phyloP scores from a whole-genome alignment of 306 rosid genomes.

The Malus asiatica region DNA sequence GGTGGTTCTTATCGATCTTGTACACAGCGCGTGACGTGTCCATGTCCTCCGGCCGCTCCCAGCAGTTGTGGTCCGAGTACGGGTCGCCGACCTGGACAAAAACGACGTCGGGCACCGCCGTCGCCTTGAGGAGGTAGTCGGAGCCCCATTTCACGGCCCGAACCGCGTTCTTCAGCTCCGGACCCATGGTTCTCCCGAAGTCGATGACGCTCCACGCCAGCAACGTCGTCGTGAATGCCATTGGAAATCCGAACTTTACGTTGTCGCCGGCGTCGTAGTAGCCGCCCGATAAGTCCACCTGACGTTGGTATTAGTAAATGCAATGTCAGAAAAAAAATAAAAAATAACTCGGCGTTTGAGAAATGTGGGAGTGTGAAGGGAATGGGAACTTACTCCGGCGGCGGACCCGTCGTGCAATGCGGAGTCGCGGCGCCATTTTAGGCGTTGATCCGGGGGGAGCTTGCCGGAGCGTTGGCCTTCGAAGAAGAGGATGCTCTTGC shows the following conservation, averaged over 20 bases:
- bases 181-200: conserved; percentile 71
- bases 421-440: conserved; percentile 86
- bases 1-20: conserved; percentile 65
- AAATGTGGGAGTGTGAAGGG: background rate
- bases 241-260: conserved; percentile 90
- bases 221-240: conserved; percentile 89
- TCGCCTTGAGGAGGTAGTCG: conserved; percentile 75
- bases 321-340: background rate
- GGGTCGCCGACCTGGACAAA: conserved; percentile 89
- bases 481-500: conserved; percentile 85
- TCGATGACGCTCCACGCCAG: conserved; percentile 89
- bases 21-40: conserved; percentile 78
- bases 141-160: conserved; percentile 73
- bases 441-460: conserved; percentile 78
- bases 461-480: conserved; percentile 99
- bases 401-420: conserved; percentile 77
- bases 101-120: conserved; percentile 65
- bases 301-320: background rate
- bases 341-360: background rate
- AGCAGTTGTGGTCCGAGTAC: conserved; percentile 81
- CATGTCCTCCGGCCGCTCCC: conserved; percentile 99
- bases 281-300: conserved; percentile 86
- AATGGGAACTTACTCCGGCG: conserved; percentile 41
- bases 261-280: conserved; percentile 98
- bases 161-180: conserved; percentile 63